Percentiles rank a stretch among this genome's conserved stretches.
These are phyloP conservation scores for Talaromyces sp. DNA, from an alignment of 2,329 filamentous ascomycete species.

Conservation along the genomic window DNA sequence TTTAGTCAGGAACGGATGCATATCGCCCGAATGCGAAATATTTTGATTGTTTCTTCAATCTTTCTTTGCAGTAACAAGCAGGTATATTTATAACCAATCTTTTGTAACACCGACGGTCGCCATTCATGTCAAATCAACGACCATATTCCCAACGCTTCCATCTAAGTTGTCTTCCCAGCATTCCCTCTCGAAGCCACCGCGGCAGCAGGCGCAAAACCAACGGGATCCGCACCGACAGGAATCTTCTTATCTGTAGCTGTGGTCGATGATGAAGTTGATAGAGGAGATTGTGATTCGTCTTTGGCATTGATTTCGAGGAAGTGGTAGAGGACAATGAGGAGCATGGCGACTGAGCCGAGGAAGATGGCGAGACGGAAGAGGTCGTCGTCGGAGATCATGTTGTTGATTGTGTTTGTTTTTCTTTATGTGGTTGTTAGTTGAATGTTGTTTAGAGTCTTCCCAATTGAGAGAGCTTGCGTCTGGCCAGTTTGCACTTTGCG, in stretches of 20 bases:
- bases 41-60: not conserved
- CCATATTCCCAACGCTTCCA: not conserved
- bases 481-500: slow-evolving; percentile 15
- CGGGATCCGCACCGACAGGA: slow-evolving; percentile 7
- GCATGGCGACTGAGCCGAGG: slow-evolving; percentile 81
- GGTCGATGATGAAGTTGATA: not conserved
- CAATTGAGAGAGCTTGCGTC: not conserved
- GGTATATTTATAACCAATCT: not conserved
- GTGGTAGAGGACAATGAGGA: slow-evolving; percentile 91
- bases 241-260: slow-evolving; percentile 13
- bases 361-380: slow-evolving; percentile 91
- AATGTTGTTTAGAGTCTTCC: not conserved
- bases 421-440: not conserved
- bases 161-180: slow-evolving; percentile 7
- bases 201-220: slow-evolving; percentile 12
- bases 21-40: not conserved
- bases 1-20: not conserved
- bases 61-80: not conserved
- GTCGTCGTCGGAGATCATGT: slow-evolving; percentile 92
- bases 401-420: not conserved
- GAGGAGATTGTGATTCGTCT: slow-evolving; percentile 31
- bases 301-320: slow-evolving; percentile 92
- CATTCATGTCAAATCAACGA: not conserved
- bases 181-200: slow-evolving; percentile 8
- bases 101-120: too few species aligned